Base-by-base conservation (phyloP, 331 rosid species). In the Saraca asoca region DNA sequence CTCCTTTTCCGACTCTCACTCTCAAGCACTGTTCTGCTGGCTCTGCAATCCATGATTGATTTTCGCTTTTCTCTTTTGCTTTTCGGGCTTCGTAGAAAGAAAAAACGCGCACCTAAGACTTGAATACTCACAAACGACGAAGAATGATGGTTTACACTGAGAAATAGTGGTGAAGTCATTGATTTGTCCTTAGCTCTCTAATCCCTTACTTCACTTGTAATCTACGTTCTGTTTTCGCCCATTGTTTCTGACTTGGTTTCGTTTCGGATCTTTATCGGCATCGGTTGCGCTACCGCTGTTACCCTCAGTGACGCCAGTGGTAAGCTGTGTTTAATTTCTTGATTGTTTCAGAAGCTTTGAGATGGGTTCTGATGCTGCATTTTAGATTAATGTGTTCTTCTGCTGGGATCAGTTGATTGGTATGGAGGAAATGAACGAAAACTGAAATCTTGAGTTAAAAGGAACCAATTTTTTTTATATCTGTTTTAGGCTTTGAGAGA, bases 201-300 rank as follows among this genome's bases (percentile, higher is more conserved):
- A 87, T 83, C 80, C 88, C 46, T 83, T 89, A 43, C 93, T 89
- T 89, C 81, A 82, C 91, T 83, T 87, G 57, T 69, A 83, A 82
- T 80, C 87, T 70, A 87, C 92, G 82, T 81, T 24, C 1, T 51
- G 53, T 46, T 71, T 71, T 24, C 45, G 33, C 31, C 3, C 31
- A 24, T 3, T 24, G 8, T 14, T 18, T 33, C 45, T 11, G 5
- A 9, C 48, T 24, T 1, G 53, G 33, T 66, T 67, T 78, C 83
- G 80, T 67, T 31, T 70, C 72, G 84, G 82, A 85, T 88, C 85
- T 72, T 75, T 71, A 46, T 81, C 70, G 81, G 84, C 85, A 85
- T 74, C 81, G 49, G 41, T 61, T 29, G 37, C 20, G 59, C 12
- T 56, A 66, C 68, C 75, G 12, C 58, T 50, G 62, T 14, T 13